Conservation (phyloP, 345 rosid genomes). For the Melaleuca alternifolia region DNA sequence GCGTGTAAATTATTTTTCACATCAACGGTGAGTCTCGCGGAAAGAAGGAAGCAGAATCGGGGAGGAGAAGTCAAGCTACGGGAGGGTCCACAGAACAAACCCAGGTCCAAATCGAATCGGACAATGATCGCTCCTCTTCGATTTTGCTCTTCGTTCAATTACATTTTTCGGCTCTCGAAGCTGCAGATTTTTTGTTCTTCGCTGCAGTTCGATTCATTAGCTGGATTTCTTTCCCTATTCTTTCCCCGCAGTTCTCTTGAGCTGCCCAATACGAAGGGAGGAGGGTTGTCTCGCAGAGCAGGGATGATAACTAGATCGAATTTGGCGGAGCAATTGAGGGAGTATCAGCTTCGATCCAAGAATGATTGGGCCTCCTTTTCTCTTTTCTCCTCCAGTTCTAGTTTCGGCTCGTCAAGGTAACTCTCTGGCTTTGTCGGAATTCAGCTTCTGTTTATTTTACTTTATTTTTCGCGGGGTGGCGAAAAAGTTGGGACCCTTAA, state of each 20-base stretch:
- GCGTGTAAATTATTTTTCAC: too few relatives aligned
- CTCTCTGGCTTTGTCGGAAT: neutral
- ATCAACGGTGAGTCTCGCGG: neutral
- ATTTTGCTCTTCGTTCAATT: neutral
- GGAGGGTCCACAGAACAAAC: neutral
- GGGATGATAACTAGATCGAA: slow-evolving; percentile 95
- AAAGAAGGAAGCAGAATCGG: neutral
- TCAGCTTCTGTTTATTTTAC: neutral
- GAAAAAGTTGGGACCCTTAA: neutral
- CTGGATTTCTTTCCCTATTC: neutral
- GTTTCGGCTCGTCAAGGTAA: slow-evolving; percentile 66
- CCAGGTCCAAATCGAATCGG: neutral
- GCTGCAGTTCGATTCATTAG: neutral
- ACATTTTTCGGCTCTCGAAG: neutral
- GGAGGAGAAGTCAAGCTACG: neutral
- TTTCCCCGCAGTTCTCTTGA: neutral
- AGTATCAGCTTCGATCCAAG: slow-evolving; percentile 92
- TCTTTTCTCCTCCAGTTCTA: slow-evolving; percentile 84
- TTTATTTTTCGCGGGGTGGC: neutral
- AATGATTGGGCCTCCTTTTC: slow-evolving; percentile 98
- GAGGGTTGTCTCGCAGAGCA: neutral
- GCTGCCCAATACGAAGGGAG: neutral
- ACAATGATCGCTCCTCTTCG: neutral
- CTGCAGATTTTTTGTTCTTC: neutral
- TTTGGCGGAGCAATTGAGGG: slow-evolving; percentile 84